phyloP scores from a whole-genome alignment of 1,284 basidiomycete species.

The Chondrostereum purpureum region DNA sequence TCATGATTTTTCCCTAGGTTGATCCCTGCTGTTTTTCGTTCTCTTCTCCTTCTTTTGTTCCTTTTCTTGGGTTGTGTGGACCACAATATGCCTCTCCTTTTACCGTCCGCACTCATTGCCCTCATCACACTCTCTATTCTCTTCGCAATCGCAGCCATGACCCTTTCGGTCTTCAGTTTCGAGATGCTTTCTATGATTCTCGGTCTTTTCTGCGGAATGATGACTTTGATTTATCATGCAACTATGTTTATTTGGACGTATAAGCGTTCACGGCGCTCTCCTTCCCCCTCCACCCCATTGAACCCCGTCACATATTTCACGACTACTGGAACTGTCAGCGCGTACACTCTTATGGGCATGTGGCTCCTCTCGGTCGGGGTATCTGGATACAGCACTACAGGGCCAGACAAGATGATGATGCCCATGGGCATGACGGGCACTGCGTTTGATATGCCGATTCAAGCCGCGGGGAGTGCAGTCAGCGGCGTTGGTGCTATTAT shows the following conservation, averaged over 20 bases:
- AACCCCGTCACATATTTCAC: neutral
- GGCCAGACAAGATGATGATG: neutral
- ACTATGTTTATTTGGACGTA: neutral
- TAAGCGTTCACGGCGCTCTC: too few relatives aligned
- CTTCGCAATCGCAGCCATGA: neutral
- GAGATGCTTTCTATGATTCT: neutral
- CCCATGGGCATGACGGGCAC: neutral
- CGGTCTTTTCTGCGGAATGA: neutral
- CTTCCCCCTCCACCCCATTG: neutral
- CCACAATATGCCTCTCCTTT: too few relatives aligned
- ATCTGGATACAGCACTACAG: neutral
- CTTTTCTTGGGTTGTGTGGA: constrained; percentile 1
- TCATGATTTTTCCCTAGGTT: too few relatives aligned
- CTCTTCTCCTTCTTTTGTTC: neutral
- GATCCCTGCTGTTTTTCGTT: too few relatives aligned
- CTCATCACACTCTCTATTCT: neutral
- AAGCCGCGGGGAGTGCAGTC: neutral
- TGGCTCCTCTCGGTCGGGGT: neutral
- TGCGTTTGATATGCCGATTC: neutral
- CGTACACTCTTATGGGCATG: neutral
- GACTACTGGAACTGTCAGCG: neutral
- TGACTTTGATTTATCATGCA: neutral
- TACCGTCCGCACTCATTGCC: neutral
- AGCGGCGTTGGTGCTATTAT: neutral
- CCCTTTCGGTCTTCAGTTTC: neutral